Percentiles rank a stretch among this genome's conserved stretches.
Evolutionary conservation across 208 protist genomes (phyloP).

Genomic region (Leptomonas pyrrhocoris): DNA sequence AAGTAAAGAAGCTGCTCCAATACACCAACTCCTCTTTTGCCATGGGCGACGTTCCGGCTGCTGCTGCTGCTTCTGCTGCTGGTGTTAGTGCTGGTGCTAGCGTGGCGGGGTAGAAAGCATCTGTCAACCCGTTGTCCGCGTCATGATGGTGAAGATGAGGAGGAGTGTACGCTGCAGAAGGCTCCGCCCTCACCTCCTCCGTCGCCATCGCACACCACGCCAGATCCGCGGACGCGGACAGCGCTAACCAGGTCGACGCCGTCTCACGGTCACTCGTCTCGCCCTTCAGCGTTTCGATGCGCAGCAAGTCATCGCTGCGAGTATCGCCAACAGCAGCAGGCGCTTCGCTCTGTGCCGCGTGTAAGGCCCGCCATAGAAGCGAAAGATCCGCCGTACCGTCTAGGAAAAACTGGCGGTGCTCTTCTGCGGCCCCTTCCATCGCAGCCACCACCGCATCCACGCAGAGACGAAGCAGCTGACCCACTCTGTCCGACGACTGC

Average conservation of each 20-base stretch:
- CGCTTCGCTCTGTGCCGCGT: not conserved
- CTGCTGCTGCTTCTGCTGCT: not conserved
- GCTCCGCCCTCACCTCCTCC: not conserved
- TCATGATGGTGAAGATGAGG: no score
- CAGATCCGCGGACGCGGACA: conserved; percentile 18
- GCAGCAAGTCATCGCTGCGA: not conserved
- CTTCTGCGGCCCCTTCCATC: conserved; percentile 1
- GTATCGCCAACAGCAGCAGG: no score
- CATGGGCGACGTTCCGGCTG: not conserved
- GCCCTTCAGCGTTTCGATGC: not conserved
- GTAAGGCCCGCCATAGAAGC: not conserved
- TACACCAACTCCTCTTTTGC: conserved; percentile 12
- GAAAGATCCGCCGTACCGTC: not conserved
- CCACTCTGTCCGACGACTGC: conserved; percentile 20
- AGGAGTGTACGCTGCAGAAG: no score
- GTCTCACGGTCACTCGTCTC: not conserved
- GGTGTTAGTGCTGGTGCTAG: no score
- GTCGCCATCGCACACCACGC: conserved; percentile 18
- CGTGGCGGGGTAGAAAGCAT: no score
- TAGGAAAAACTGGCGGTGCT: not conserved
- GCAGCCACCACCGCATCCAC: conserved; percentile 22
- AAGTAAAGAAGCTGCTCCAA: conserved; percentile 32
- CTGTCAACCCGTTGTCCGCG: no score
- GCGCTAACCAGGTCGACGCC: not conserved
- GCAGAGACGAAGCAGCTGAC: conserved; percentile 25